A percentile compares a stretch with the other conserved stretches of the same genome.
These are phyloP conservation scores for Striga hermonthica DNA, from an alignment of 305 asterid genomes.

Conservation along the genomic window DNA sequence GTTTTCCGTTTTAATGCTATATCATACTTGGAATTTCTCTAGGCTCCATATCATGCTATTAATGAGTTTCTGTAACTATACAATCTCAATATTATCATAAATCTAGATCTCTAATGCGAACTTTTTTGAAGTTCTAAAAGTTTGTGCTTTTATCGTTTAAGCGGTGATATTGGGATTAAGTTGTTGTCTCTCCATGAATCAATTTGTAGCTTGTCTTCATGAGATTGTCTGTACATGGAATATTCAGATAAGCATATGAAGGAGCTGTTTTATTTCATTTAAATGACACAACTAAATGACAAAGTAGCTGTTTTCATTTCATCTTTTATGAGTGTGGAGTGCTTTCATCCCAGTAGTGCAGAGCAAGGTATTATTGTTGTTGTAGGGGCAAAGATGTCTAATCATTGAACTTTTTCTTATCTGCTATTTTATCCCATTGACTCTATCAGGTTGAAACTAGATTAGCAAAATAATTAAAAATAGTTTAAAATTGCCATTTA, in stretches of 20 bases:
- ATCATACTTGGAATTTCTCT: constrained; percentile 6
- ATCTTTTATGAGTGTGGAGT: background rate
- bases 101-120: background rate
- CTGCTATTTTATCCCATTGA: too few relatives aligned
- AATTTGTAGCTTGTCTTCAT: background rate
- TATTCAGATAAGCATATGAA: background rate
- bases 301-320: background rate
- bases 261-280: too few relatives aligned
- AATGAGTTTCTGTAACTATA: background rate
- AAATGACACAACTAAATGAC: background rate
- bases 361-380: too few relatives aligned
- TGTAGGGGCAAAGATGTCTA: too few relatives aligned
- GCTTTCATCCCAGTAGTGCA: too few relatives aligned
- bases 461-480: too few relatives aligned
- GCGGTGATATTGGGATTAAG: background rate
- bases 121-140: background rate
- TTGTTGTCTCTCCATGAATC: background rate
- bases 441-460: too few relatives aligned
- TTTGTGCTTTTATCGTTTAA: background rate
- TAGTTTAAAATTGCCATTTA: too few relatives aligned
- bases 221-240: too few relatives aligned
- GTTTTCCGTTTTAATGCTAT: background rate
- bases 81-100: background rate
- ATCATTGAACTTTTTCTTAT: too few relatives aligned
- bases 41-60: constrained; percentile 8